Evolutionary conservation across 805 yeast genomes (phyloP).

Genomic region (Hanseniaspora occidentalis): DNA sequence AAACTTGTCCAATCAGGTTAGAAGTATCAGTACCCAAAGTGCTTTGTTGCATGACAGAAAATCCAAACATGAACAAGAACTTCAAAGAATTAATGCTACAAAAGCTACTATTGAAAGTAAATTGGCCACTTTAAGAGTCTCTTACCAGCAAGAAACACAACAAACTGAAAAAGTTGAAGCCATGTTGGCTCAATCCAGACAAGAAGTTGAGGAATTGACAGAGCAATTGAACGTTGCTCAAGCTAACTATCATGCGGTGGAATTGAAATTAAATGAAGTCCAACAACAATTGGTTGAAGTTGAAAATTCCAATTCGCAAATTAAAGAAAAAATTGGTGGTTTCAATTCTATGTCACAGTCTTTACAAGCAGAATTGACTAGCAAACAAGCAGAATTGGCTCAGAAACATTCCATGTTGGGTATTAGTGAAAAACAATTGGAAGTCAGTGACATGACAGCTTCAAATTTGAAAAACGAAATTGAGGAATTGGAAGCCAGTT

Average conservation of each 20-base stretch:
- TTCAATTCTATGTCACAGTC: conserved; percentile 56
- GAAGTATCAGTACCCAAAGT: conserved; percentile 66
- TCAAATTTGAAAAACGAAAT: conserved; percentile 32
- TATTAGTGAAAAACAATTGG: conserved; percentile 59
- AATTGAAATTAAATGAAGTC: conserved; percentile 47
- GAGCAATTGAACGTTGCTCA: conserved; percentile 67
- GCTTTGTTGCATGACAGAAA: conserved; percentile 58
- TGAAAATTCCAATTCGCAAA: conserved; percentile 51
- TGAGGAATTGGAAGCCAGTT: conserved; percentile 20
- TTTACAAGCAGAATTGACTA: conserved; percentile 42
- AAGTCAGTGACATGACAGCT: conserved; percentile 42
- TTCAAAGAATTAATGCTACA: conserved; percentile 49
- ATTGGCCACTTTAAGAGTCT: conserved; percentile 48
- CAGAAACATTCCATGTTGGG: conserved; percentile 52
- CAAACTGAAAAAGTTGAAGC: conserved; percentile 65
- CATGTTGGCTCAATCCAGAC: conserved; percentile 42
- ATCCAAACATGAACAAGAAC: conserved; percentile 62
- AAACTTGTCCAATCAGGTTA: conserved; percentile 72
- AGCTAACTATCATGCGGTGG: conserved; percentile 63
- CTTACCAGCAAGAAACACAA: conserved; percentile 68
- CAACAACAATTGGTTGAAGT: conserved; percentile 50
- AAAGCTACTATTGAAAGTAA: conserved; percentile 67
- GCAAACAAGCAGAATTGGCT: conserved; percentile 39
- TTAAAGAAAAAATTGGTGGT: conserved; percentile 56
- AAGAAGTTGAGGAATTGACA: conserved; percentile 56